Conservation (phyloP, 202 grass and related monocot species). For the Sporobolus alterniflorus region DNA sequence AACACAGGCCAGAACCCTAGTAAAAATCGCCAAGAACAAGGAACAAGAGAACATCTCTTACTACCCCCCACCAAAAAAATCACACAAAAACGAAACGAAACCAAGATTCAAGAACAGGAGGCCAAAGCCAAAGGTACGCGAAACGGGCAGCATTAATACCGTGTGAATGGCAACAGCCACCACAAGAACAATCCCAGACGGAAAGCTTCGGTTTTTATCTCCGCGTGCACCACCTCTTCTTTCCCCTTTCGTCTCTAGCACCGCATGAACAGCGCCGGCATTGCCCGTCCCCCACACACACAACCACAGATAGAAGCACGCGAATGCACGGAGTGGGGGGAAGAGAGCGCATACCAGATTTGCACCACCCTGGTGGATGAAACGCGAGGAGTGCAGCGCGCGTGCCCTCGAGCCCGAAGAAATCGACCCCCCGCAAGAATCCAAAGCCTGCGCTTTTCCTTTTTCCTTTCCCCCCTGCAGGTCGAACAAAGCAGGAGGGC, state of each 20-base stretch:
- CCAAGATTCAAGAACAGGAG: constrained; percentile 9
- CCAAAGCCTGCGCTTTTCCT: background rate
- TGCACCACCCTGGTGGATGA: background rate
- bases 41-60: constrained; percentile 33
- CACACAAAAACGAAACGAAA: background rate
- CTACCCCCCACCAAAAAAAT: background rate
- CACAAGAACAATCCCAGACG: constrained; percentile 33
- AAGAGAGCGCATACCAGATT: constrained; percentile 30
- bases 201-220: constrained; percentile 1
- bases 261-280: constrained; percentile 32
- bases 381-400: background rate
- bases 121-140: background rate
- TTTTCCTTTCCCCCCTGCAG: background rate
- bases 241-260: background rate
- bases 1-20: constrained; percentile 23
- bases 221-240: background rate
- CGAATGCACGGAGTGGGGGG: background rate
- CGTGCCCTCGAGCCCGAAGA: constrained; percentile 5
- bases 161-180: constrained; percentile 19
- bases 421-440: constrained; percentile 33
- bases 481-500: too few relatives aligned
- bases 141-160: constrained; percentile 40
- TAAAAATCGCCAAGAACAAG: constrained; percentile 13
- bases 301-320: background rate
- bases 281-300: background rate